Base-by-base conservation (phyloP, 495 filamentous ascomycete genomes). In the Ascobolus immersus region DNA sequence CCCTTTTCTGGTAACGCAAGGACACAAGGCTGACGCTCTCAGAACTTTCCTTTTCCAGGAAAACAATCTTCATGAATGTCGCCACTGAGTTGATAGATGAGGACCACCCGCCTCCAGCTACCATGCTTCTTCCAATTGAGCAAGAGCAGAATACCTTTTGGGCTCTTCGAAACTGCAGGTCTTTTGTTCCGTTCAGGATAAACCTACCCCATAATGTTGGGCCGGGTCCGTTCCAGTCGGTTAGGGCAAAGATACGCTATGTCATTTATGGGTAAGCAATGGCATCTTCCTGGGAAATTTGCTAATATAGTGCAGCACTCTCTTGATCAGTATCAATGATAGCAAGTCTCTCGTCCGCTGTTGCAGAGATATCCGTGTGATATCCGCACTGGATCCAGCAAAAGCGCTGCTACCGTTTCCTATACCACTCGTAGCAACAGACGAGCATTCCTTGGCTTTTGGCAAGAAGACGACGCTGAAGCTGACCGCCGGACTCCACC, bases 131-230 rank as follows among this genome's bases (percentile, higher is more conserved):
- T 18, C 47, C 54, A 6, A 37, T 46, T 19, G 47, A 53, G 11
- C 47, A 48, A 23, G 38, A 49, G 15, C 39, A 44, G 17, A 56
- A 59, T 20, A 43, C 42, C 8, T 61, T 55, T 38, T 64, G 59
- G 57, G 51, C 55, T 36, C 47, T 62, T 4, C 48, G 49, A 28
- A 57, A 58, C 7, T 63, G 58, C 0, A 44, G 42, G 5, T 52
- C 53, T 4, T 43, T 50, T 28, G 32, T 67, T 13, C 60, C 61
- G 2, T 68, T 69, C 38, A 49, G 56, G 13, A 28, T 69, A 20
- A 60, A 59, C 34, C 46, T 68, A 18, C 65, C 65, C 2, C 46
- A 65, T 2, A 55, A 61, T 33, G 54, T 65, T 29, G 62, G 64
- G 5, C 64, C 65, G 21, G 56, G 60, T 12, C 64, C 64, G 8